Evolutionary conservation across 2,329 filamentous ascomycete species (phyloP).

Genomic region (Periglandula ipomoeae): DNA sequence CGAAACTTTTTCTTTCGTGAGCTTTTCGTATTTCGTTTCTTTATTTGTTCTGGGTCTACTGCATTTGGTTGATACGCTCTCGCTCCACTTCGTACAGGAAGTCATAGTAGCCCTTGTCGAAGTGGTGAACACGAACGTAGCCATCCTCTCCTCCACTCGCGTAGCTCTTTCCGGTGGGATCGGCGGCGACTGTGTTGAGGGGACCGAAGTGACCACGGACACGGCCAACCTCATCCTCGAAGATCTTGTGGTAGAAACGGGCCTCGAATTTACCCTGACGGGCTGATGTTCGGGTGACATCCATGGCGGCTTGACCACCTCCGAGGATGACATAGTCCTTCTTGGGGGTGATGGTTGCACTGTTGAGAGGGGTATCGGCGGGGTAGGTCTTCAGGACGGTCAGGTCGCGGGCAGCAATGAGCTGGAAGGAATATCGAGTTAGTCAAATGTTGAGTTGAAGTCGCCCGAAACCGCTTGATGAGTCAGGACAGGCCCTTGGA

Average conservation of each 20-base stretch:
- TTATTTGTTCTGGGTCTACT: constrained; percentile 16
- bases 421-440: constrained; percentile 32
- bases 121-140: constrained; percentile 96
- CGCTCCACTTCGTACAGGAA: constrained; percentile 98
- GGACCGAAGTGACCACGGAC: constrained; percentile 96
- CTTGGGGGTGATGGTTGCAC: constrained; percentile 83
- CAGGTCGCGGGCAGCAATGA: constrained; percentile 78
- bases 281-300: constrained; percentile 88
- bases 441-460: no score
- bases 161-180: constrained; percentile 86
- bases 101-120: constrained; percentile 97
- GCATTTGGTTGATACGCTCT: constrained; percentile 50
- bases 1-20: background rate
- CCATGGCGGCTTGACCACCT: constrained; percentile 97
- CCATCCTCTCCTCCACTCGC: constrained; percentile 95
- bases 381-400: constrained; percentile 86
- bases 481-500: background rate
- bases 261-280: constrained; percentile 99
- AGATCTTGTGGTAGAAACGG: constrained; percentile 99
- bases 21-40: background rate
- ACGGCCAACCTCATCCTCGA: constrained; percentile 96
- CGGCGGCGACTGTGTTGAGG: constrained; percentile 89
- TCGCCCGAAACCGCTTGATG: no score
- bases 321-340: constrained; percentile 98
- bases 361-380: constrained; percentile 93